Base-by-base conservation (phyloP, 345 rosid species). In the Dimocarpus longan region DNA sequence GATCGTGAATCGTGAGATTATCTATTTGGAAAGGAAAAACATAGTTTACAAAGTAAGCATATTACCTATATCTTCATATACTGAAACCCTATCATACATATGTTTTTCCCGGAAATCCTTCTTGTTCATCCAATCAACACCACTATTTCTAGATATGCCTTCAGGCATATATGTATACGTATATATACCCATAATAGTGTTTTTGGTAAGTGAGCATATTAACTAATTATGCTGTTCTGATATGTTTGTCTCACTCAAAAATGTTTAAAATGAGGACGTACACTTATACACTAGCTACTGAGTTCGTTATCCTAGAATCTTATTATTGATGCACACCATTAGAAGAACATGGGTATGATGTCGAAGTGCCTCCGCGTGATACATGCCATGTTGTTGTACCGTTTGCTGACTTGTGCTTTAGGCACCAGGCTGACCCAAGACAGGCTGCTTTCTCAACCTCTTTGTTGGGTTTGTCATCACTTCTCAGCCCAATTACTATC, bases 361-460 rank as follows among this genome's bases (percentile, higher is more conserved):
- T 39, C 70, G 39, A 16, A 37, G 2, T 1, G 18, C 5, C 43
- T 28, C 32, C 11, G 26, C 21, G 3, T 43, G 5, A 63, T 16
- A 63, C 77, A 62, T 22, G 40, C 69, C 77, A 63, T 43, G 77
- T 74, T 69, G 57, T 7, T 24, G 63, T 74, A 8, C 44, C 11
- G 26, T 18, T 46, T 28, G 77, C 57, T 24, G 57, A 42, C 69
- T 62, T 59, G 56, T 43, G 13, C 5, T 44, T 63, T 26, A 22
- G 66, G 13, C 66, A 39, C 65, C 28, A 0, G 19, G 65, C 48
- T 37, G n/a, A 28, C 74, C 63, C 63, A 15, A 18, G 19, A 13
- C 32, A 28, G 22, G 66, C 66, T 19, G 8, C 18, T n/a, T 5
- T 11, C 66, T 5, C 43, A 56, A 0, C 13, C 16, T 0, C 13